Conservation (phyloP, 2,329 filamentous ascomycete species). For the Blastomyces gilchristii region DNA sequence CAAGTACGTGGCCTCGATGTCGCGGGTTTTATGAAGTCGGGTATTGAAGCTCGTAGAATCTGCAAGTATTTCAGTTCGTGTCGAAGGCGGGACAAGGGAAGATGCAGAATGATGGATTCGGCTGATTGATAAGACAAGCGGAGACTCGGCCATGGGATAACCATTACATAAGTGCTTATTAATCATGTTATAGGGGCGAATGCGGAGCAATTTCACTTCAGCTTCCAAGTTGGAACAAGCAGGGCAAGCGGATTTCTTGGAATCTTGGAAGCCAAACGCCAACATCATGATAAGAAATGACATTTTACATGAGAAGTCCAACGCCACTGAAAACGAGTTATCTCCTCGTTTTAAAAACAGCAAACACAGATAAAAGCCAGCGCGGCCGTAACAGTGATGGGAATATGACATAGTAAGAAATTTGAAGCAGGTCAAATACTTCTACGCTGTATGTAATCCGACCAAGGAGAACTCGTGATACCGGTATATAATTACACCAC, state of each 20-base stretch:
- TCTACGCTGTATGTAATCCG: neutral
- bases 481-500: slow-evolving; percentile 35
- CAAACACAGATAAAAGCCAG: neutral
- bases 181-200: neutral
- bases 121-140: slow-evolving; percentile 7
- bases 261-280: neutral
- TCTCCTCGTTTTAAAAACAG: neutral
- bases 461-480: neutral
- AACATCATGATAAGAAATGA: neutral
- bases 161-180: neutral
- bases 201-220: too few relatives aligned
- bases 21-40: neutral
- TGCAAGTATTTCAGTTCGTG: neutral
- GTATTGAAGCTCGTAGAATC: neutral
- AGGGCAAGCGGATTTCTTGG: too few relatives aligned
- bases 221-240: too few relatives aligned
- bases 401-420: neutral
- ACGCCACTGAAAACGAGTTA: neutral
- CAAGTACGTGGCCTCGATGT: neutral
- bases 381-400: neutral
- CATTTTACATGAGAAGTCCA: neutral
- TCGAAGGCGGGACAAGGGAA: neutral
- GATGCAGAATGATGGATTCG: neutral
- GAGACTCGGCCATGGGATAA: neutral
- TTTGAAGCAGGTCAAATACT: neutral